phyloP scores from a whole-genome alignment of 2,329 filamentous ascomycete genomes.

The Harringtonia lauricola region DNA sequence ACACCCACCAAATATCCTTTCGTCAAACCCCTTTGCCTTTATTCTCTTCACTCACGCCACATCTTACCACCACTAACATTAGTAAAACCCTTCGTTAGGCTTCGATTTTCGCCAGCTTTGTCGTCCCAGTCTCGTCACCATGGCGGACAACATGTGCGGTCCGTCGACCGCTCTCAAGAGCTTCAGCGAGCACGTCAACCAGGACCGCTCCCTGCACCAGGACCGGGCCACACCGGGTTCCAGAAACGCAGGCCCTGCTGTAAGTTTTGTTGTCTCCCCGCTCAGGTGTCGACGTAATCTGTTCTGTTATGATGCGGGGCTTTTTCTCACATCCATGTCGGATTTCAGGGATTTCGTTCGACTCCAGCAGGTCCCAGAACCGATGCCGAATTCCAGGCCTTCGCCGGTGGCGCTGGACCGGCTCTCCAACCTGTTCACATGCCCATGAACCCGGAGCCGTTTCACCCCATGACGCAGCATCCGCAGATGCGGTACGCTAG shows the following conservation, averaged over 20 bases:
- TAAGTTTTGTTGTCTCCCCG: no score
- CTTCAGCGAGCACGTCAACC: constrained; percentile 57
- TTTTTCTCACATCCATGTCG: background rate
- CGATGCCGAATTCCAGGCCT: constrained; percentile 10
- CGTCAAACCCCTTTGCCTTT: no score
- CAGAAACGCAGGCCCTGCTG: background rate
- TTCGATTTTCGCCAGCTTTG: background rate
- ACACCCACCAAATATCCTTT: no score
- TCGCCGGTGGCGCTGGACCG: constrained; percentile 1
- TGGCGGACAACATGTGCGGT: constrained; percentile 47
- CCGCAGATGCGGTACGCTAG: background rate
- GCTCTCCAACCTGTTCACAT: constrained; percentile 1
- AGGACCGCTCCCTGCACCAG: constrained; percentile 62
- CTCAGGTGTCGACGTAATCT: no score
- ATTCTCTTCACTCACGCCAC: no score
- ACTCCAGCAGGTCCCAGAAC: background rate
- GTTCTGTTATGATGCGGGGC: background rate
- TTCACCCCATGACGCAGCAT: background rate
- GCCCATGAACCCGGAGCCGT: background rate
- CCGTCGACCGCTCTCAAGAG: constrained; percentile 60
- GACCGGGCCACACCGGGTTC: constrained; percentile 39
- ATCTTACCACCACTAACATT: no score
- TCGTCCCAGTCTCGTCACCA: constrained; percentile 12
- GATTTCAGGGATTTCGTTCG: constrained; percentile 8
- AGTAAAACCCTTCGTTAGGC: background rate